Conservation (phyloP, 2,329 filamentous ascomycete genomes). For the Sordariomycetes sp. region DNA sequence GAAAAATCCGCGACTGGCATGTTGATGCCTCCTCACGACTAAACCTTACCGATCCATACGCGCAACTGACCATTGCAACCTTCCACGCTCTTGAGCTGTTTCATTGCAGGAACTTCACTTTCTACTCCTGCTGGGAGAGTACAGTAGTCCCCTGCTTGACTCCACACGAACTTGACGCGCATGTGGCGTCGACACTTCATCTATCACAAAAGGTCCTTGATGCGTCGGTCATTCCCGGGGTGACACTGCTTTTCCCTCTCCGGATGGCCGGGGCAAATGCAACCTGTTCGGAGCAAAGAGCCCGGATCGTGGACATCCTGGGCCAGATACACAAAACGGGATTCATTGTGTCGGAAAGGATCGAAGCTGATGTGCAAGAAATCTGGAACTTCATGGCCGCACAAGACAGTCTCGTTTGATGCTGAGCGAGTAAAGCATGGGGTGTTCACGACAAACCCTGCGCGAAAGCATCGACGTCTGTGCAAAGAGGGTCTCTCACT, state of each 20-base stretch:
- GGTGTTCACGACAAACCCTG: too few relatives aligned
- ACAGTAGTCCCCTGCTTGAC: slow-evolving; percentile 6
- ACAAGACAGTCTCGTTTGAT: too few relatives aligned
- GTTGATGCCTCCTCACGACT: too few relatives aligned
- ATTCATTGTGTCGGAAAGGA: not conserved
- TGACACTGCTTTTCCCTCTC: slow-evolving; percentile 13
- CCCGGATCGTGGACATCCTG: not conserved
- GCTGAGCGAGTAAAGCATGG: too few relatives aligned
- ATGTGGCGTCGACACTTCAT: slow-evolving; percentile 3
- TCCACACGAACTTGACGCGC: not conserved
- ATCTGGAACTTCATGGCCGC: too few relatives aligned
- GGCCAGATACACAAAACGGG: not conserved
- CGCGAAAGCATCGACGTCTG: too few relatives aligned
- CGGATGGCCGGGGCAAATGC: slow-evolving; percentile 11
- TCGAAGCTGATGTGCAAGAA: not conserved
- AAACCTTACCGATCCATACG: slow-evolving; percentile 2
- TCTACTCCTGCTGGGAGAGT: slow-evolving; percentile 10
- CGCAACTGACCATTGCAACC: slow-evolving; percentile 6
- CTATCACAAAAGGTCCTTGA: slow-evolving; percentile 3
- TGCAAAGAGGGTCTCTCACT: too few relatives aligned
- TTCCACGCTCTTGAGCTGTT: slow-evolving; percentile 11
- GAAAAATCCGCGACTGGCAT: too few relatives aligned
- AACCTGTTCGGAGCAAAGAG: not conserved
- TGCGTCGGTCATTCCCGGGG: slow-evolving; percentile 10
- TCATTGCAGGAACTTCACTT: slow-evolving; percentile 12